Evolutionary conservation across 2,329 filamentous ascomycete genomes (phyloP), one percentile per base, ranked within the genome.

Genomic region (Aspergillus sergii): DNA sequence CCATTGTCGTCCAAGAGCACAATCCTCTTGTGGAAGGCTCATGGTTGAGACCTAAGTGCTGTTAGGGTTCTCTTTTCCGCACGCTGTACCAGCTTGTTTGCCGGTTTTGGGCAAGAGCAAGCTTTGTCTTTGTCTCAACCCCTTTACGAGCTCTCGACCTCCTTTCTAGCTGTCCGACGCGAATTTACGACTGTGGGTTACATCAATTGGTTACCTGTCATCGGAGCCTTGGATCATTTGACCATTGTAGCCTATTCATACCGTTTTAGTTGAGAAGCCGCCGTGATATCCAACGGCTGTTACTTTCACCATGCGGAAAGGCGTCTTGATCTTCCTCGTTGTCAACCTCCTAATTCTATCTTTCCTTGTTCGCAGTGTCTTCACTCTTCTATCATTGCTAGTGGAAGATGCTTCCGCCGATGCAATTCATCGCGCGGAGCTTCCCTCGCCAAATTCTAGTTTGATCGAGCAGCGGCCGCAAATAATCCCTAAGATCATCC

Each of bases 401-500:
- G 82, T 91, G 69, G 86, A 90, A 77, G 86, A 90, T 79, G 89
- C 88, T 66, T 82, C 85, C 21, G 83, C 84, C 65, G 89, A 91
- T 79, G 87, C 87, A 59, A 92, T 92, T 62, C 84, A 85, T 66
- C 84, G 84, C 67, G 83, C 86, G 58, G 89, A 92, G 69, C 83
- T 92, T 50, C 89, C 88, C 16, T 85, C 87, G 10, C 86, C 87
- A 19, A 88, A 89, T 71, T 87, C 87, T 4, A 85, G 84, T 65
- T 71, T 86, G 67, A 85, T 86, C 68, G 84, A 85, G 65, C 81
- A 82, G 55, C 80, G 81, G 54, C 83, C 84, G 11, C 86, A 88
- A 68, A 75, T 91, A 67, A 91, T 92, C 57, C 90, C 90, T 55
- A 91, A 90, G 78, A 92, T 92, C 72, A 91, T 92, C 61, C 90